These are phyloP conservation scores for Gossypium rotundifolium DNA, from an alignment of 345 rosid species.

Conservation along the genomic window DNA sequence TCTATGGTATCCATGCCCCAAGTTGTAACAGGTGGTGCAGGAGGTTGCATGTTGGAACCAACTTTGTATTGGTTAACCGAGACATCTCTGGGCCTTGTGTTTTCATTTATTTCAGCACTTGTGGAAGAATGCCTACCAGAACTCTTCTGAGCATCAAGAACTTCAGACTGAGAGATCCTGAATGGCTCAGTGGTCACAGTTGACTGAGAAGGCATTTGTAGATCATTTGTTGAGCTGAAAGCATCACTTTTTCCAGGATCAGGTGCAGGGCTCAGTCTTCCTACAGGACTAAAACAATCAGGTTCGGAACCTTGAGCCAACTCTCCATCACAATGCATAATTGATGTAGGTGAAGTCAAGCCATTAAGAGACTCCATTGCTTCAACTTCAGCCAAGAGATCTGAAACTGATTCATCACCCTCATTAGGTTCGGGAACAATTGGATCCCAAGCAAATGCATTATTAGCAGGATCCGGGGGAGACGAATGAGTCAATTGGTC, in stretches of 20 bases:
- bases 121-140: constrained; percentile 39
- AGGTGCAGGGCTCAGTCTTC: constrained; percentile 50
- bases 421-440: constrained; percentile 60
- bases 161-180: constrained; percentile 25
- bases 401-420: constrained; percentile 94
- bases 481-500: constrained; percentile 41
- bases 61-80: constrained; percentile 46
- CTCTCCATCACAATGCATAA: constrained; percentile 36
- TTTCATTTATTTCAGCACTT: constrained; percentile 36
- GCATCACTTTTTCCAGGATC: constrained; percentile 59
- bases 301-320: constrained; percentile 61
- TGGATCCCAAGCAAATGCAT: constrained; percentile 64
- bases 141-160: constrained; percentile 31
- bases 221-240: constrained; percentile 62
- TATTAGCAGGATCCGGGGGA: constrained; percentile 29
- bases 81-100: constrained; percentile 30
- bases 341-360: constrained; percentile 75
- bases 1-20: constrained; percentile 25
- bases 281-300: constrained; percentile 74
- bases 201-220: constrained; percentile 42
- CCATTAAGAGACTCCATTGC: constrained; percentile 90
- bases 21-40: constrained; percentile 32
- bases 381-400: constrained; percentile 94
- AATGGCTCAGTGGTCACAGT: constrained; percentile 25
- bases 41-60: constrained; percentile 42